These are phyloP conservation scores for Verticillium nonalfalfae DNA, from an alignment of 2,329 filamentous ascomycete genomes.

Conservation along the genomic window DNA sequence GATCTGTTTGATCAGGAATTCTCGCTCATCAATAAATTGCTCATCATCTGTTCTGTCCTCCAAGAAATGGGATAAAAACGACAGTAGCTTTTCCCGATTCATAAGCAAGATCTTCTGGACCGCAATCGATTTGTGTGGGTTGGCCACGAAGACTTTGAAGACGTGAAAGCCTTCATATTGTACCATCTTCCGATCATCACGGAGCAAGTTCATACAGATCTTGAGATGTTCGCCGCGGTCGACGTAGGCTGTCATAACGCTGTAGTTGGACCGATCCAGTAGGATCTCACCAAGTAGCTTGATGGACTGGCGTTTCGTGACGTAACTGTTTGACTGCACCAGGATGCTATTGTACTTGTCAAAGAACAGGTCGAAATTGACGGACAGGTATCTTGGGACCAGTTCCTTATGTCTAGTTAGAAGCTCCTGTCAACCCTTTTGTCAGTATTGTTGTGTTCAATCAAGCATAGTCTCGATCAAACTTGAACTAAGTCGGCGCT, in stretches of 20 bases:
- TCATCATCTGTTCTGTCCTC: conserved; percentile 96
- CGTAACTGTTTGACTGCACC: conserved; percentile 89
- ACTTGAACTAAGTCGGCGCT: background rate
- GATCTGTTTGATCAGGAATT: conserved; percentile 95
- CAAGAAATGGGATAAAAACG: conserved; percentile 84
- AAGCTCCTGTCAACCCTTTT: conserved; percentile 58
- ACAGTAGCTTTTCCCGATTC: conserved; percentile 86
- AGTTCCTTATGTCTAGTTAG: conserved; percentile 90
- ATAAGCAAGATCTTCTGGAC: conserved; percentile 95
- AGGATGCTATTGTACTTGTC: conserved; percentile 80
- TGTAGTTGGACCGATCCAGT: conserved; percentile 92
- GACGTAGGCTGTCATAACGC: conserved; percentile 96
- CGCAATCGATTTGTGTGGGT: conserved; percentile 94
- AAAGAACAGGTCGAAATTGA: conserved; percentile 94
- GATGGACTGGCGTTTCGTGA: conserved; percentile 96
- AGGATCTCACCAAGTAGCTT: conserved; percentile 94
- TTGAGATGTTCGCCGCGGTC: conserved; percentile 94
- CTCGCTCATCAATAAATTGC: conserved; percentile 96
- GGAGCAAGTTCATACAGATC: conserved; percentile 94
- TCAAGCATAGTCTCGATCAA: too few species aligned
- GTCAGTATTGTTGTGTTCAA: background rate
- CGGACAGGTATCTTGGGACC: conserved; percentile 78
- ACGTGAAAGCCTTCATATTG: conserved; percentile 99
- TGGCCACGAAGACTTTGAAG: conserved; percentile 99
- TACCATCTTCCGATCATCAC: conserved; percentile 97